Evolutionary conservation across 2,329 filamentous ascomycete species (phyloP).

Genomic region (Cyanodermella asteris): DNA sequence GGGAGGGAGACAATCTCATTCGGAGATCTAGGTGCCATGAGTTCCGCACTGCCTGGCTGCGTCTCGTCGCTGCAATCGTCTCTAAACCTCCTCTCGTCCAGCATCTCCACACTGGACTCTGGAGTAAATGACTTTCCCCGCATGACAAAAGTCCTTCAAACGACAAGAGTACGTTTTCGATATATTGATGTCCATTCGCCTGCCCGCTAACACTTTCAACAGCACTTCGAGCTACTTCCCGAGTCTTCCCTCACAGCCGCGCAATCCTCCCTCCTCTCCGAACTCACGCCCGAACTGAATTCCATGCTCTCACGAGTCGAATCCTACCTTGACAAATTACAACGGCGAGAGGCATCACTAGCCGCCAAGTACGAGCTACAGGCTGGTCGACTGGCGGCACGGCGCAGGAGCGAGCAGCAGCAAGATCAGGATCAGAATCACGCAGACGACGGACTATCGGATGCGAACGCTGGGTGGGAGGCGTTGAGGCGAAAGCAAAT

Average conservation of each 20-base stretch:
- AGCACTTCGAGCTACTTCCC: constrained; percentile 87
- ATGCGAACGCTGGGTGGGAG: constrained; percentile 11
- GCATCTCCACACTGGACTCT: constrained; percentile 38
- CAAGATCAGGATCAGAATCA: constrained; percentile 9
- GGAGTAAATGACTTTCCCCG: constrained; percentile 43
- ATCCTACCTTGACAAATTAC: constrained; percentile 60
- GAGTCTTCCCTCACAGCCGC: constrained; percentile 63
- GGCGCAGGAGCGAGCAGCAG: constrained; percentile 10
- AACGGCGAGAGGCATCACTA: constrained; percentile 60
- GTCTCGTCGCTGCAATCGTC: constrained; percentile 38
- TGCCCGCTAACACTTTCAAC: constrained; percentile 1
- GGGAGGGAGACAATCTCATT: no score
- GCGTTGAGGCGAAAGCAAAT: constrained; percentile 44
- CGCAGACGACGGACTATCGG: constrained; percentile 14
- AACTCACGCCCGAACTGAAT: constrained; percentile 71
- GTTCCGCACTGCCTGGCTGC: constrained; percentile 31
- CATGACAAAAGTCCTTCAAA: constrained; percentile 39
- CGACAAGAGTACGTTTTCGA: constrained; percentile 28
- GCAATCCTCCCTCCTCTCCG: constrained; percentile 64
- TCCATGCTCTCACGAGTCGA: constrained; percentile 63
- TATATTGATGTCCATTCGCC: background rate
- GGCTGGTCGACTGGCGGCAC: constrained; percentile 39
- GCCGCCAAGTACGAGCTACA: constrained; percentile 68
- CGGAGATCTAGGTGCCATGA: constrained; percentile 5
- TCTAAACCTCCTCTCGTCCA: constrained; percentile 38